Base-by-base conservation (phyloP, 176 grass and related monocot species). In the Leersia perrieri region DNA sequence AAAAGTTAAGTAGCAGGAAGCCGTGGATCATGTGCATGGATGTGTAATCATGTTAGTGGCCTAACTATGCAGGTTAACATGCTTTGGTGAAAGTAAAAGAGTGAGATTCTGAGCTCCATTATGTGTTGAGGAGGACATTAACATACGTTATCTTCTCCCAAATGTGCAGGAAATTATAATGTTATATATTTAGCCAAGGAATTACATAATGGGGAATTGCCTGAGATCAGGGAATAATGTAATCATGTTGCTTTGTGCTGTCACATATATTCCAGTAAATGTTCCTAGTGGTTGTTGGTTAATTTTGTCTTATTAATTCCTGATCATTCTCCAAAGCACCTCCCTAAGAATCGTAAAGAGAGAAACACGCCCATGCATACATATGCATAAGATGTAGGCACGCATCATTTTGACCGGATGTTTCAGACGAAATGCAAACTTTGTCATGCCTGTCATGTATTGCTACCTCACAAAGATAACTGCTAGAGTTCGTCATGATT, bases 101-200 rank as follows among this genome's bases (percentile, higher is more conserved):
- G 25, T 16, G 66, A 73, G 60, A 88, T 88, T 68, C 75, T 49
- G 36, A 34, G 36, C 18, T 74, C 49, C 68, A 76, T 58, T 47
- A 51, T 31, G 4, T 18, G 16, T 33, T 11, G 22, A 35, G 36
- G 38, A 26, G 39, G 41, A 63, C n/a, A 38, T 82, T 78, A 68
- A 18, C 11, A 27, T 69, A 64, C 32, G 22, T 16, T 18, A 57
- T 66, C 11, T 73, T 61, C 11, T 61, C 31, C 60, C 47, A 47
- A 49, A 1, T 36, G 74, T 45, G n/a, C 15, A 63, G 72, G 31
- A 32, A 62, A 27, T 20, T 35, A 1, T 12, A 79, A 67, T 67
- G 49, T 55, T 55, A 22, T 55, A n/a, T 9, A 60, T 57, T 18
- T 74, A 14, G 7, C 22, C 27, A 14, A 26, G 40, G 27, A 73